Conservation (phyloP, 306 rosid genomes). For the Medicago truncatula region MtrunA17r5.0-ANR NC_053043.1:49861501-49862000, state of each 20-base stretch:
- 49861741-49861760: constrained; percentile 99
- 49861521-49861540: constrained; percentile 33
- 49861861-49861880: constrained; percentile 39
- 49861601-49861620: constrained; percentile 78
- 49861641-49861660: constrained; percentile 80
- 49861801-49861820: constrained; percentile 91
- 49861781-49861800: constrained; percentile 92
- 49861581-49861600: constrained; percentile 81
- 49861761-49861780: constrained; percentile 94
- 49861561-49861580: constrained; percentile 24
- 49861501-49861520: constrained; percentile 21
- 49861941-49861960: constrained; percentile 91
- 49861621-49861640: constrained; percentile 94
- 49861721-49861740: constrained; percentile 96
- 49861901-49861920: constrained; percentile 94
- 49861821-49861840: constrained; percentile 41
- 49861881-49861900: constrained; percentile 94
- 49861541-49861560: constrained; percentile 14
- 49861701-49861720: constrained; percentile 97
- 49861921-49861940: constrained; percentile 96
- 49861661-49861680: constrained; percentile 89
- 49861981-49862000: constrained; percentile 86
- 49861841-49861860: constrained; percentile 27
- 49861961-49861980: constrained; percentile 92
- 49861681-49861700: constrained; percentile 91